These are phyloP conservation scores for Juglanconis sp. DNA, from an alignment of 2,329 filamentous ascomycete genomes.

Conservation along the genomic window DNA sequence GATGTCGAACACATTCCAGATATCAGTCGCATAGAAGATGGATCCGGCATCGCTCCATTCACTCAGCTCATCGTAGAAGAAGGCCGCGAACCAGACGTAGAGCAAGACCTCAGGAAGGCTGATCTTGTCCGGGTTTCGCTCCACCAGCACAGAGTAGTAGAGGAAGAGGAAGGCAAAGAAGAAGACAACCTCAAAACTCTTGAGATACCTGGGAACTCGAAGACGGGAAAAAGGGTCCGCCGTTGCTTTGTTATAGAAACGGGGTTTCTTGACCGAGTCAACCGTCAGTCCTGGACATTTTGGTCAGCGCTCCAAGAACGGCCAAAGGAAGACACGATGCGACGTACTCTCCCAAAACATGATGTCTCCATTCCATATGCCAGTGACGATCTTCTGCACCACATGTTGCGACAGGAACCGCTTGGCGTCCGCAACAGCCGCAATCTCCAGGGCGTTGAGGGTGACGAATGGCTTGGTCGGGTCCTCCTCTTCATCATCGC, in stretches of 20 bases:
- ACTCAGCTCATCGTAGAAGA: constrained; percentile 82
- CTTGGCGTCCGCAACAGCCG: constrained; percentile 76
- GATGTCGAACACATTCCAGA: constrained; percentile 78
- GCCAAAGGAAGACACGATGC: background rate
- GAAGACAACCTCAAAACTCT: constrained; percentile 79
- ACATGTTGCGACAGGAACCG: constrained; percentile 77
- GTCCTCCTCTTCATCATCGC: constrained; percentile 51
- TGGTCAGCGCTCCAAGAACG: background rate
- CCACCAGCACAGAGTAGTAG: constrained; percentile 83
- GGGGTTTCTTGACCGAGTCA: constrained; percentile 69
- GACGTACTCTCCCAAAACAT: constrained; percentile 70
- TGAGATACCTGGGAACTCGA: constrained; percentile 80
- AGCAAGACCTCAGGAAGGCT: constrained; percentile 68
- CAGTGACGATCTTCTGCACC: constrained; percentile 79
- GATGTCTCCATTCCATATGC: constrained; percentile 83
- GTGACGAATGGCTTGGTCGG: constrained; percentile 71
- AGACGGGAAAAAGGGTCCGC: constrained; percentile 71
- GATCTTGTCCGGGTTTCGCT: constrained; percentile 64
- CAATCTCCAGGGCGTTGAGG: constrained; percentile 84
- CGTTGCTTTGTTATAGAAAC: constrained; percentile 66
- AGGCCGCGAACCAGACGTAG: constrained; percentile 83
- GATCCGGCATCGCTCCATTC: constrained; percentile 84
- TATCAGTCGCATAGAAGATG: constrained; percentile 76
- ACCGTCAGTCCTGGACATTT: constrained; percentile 55
- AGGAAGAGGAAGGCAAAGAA: constrained; percentile 72